phyloP scores from a whole-genome alignment of 768 basidiomycete species.

The Agrocybe pediades region DNA sequence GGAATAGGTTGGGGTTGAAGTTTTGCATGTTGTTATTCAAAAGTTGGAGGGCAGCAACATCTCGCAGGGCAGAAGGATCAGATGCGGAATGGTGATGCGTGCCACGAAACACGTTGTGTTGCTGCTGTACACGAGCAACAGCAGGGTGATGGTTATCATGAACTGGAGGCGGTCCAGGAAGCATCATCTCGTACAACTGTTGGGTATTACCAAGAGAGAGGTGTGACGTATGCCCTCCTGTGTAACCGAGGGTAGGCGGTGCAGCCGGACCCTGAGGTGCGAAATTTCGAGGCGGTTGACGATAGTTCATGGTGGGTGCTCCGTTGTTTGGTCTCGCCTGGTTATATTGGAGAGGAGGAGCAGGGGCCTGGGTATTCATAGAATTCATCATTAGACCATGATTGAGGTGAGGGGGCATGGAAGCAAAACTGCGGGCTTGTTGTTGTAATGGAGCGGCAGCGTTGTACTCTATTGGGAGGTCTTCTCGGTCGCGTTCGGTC shows the following conservation, averaged over 20 bases:
- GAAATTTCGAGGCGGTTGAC: slow-evolving; percentile 62
- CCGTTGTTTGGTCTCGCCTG: slow-evolving; percentile 54
- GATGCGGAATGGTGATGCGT: slow-evolving; percentile 84
- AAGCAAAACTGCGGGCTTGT: slow-evolving; percentile 56
- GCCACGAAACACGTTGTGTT: slow-evolving; percentile 71
- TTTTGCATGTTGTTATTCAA: slow-evolving; percentile 54
- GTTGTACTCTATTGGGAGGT: slow-evolving; percentile 57
- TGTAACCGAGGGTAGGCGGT: slow-evolving; percentile 55
- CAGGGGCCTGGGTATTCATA: slow-evolving; percentile 23
- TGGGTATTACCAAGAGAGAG: slow-evolving; percentile 75
- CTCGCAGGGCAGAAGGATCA: slow-evolving; percentile 76
- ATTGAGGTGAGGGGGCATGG: slow-evolving; percentile 33
- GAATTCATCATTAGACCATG: slow-evolving; percentile 21
- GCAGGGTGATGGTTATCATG: slow-evolving; percentile 63
- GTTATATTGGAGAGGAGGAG: slow-evolving; percentile 48
- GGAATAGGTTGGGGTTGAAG: slow-evolving; percentile 63
- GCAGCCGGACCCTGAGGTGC: slow-evolving; percentile 53
- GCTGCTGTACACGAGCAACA: slow-evolving; percentile 77
- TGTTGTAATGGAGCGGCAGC: slow-evolving; percentile 4
- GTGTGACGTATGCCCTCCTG: slow-evolving; percentile 58
- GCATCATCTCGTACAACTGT: slow-evolving; percentile 82
- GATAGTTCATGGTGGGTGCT: slow-evolving; percentile 52
- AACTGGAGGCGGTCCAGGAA: slow-evolving; percentile 41
- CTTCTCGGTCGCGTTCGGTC: slow-evolving; percentile 41
- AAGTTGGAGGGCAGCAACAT: slow-evolving; percentile 66